Evolutionary conservation across 192 early-diverging fungal genomes (phyloP).

Genomic region (Backusella liffmaniae): DNA sequence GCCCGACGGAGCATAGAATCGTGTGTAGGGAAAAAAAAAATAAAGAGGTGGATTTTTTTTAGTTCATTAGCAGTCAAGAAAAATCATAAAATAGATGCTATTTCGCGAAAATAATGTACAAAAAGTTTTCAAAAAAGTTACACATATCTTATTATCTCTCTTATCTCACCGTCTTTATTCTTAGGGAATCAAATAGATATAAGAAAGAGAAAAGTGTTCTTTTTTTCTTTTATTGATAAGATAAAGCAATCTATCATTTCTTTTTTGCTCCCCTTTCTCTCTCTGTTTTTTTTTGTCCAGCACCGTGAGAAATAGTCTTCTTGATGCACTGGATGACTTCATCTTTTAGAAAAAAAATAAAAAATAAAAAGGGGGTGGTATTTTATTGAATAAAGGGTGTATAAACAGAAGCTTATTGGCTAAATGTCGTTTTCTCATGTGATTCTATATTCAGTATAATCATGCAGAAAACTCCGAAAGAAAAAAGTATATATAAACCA

Average conservation of each 20-base stretch:
- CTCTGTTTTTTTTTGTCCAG: not conserved
- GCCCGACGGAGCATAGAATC: not conserved
- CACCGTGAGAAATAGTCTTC: not conserved
- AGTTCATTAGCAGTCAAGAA: not conserved
- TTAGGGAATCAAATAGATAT: constrained; percentile 1
- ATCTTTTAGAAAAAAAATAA: not conserved
- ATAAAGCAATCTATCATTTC: not conserved
- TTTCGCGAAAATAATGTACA: not conserved
- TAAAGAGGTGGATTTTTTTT: not conserved
- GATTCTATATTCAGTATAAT: constrained; percentile 10
- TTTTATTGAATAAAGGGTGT: not conserved
- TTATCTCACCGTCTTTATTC: not conserved
- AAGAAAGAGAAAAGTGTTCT: not conserved
- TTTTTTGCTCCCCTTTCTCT: not conserved
- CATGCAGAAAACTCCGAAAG: not conserved
- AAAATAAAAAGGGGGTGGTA: not conserved
- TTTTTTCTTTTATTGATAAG: not conserved
- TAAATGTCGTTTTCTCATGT: not conserved
- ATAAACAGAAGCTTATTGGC: not conserved
- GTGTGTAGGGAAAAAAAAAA: not conserved
- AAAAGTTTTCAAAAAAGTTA: not conserved
- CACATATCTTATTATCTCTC: not conserved
- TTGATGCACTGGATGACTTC: not conserved
- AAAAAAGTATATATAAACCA: not conserved
- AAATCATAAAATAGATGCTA: not conserved